These are phyloP conservation scores for Chaetomiaceae sp. DNA, from an alignment of 2,329 filamentous ascomycete species.

Conservation along the genomic window DNA sequence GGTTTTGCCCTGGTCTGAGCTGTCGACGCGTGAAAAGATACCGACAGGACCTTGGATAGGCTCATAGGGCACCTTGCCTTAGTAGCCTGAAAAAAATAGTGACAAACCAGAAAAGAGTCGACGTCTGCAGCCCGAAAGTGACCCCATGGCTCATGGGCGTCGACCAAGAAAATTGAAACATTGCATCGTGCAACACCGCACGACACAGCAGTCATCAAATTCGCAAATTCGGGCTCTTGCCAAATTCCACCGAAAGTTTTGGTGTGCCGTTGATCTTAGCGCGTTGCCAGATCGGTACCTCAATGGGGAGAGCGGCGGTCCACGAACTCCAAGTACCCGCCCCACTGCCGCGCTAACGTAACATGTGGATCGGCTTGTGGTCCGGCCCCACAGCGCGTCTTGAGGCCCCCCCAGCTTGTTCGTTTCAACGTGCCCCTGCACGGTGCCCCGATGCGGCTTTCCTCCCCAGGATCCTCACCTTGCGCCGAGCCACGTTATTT, in stretches of 20 bases:
- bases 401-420: constrained; percentile 15
- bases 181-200: too few relatives aligned
- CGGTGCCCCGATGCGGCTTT: constrained; percentile 2
- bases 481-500: constrained; percentile 25
- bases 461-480: constrained; percentile 15
- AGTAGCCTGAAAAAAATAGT: too few relatives aligned
- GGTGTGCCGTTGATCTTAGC: not conserved
- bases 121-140: too few relatives aligned
- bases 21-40: too few relatives aligned
- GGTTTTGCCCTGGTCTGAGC: too few relatives aligned
- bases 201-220: too few relatives aligned
- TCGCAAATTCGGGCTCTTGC: too few relatives aligned
- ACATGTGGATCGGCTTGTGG: not conserved
- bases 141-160: too few relatives aligned
- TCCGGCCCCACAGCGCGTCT: constrained; percentile 11
- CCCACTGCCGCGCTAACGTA: not conserved
- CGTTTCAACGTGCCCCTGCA: constrained; percentile 24
- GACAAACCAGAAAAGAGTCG: too few relatives aligned
- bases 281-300: not conserved
- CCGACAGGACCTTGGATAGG: too few relatives aligned
- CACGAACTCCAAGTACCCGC: not conserved
- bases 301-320: not conserved
- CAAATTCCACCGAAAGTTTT: not conserved
- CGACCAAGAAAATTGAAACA: too few relatives aligned
- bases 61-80: too few relatives aligned